Percentiles rank a stretch among this genome's conserved stretches.
phyloP scores from a whole-genome alignment of 352 stramenopile species.

The Pythium coloratum region DNA sequence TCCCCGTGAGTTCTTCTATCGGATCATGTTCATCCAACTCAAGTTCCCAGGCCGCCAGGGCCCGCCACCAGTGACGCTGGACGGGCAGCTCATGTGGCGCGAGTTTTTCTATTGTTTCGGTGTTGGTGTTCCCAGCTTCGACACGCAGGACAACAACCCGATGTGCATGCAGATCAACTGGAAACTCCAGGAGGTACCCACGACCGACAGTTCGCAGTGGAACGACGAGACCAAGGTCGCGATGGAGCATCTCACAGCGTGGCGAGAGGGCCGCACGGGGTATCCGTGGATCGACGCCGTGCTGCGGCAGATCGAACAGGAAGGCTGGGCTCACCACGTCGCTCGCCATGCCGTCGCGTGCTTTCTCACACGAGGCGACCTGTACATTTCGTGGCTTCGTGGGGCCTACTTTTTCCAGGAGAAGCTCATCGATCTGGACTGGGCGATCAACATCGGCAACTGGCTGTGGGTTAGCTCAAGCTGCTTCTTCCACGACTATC shows the following conservation, averaged over 20 bases:
- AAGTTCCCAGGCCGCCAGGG: conserved; percentile 84
- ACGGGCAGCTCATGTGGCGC: conserved; percentile 95
- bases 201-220: conserved; percentile 13
- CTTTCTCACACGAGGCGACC: conserved; percentile 95
- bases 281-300: conserved; percentile 97
- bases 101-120: conserved; percentile 93
- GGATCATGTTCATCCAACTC: conserved; percentile 84
- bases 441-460: conserved; percentile 96
- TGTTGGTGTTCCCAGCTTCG: conserved; percentile 72
- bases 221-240: conserved; percentile 46
- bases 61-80: conserved; percentile 86
- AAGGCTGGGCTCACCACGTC: conserved; percentile 86
- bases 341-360: conserved; percentile 94
- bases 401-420: conserved; percentile 90
- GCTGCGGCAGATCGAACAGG: conserved; percentile 90
- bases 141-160: conserved; percentile 89
- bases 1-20: conserved; percentile 73
- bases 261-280: conserved; percentile 93
- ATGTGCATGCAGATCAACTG: conserved; percentile 82
- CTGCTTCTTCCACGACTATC: conserved; percentile 96
- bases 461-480: conserved; percentile 96
- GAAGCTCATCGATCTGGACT: conserved; percentile 95
- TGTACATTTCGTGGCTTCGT: conserved; percentile 93
- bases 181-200: conserved; percentile 41
- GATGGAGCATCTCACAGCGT: conserved; percentile 68